Percentiles rank a stretch among this genome's conserved stretches.
Conservation (phyloP, 106 monocot genomes). For the Agapanthus africanus region DNA sequence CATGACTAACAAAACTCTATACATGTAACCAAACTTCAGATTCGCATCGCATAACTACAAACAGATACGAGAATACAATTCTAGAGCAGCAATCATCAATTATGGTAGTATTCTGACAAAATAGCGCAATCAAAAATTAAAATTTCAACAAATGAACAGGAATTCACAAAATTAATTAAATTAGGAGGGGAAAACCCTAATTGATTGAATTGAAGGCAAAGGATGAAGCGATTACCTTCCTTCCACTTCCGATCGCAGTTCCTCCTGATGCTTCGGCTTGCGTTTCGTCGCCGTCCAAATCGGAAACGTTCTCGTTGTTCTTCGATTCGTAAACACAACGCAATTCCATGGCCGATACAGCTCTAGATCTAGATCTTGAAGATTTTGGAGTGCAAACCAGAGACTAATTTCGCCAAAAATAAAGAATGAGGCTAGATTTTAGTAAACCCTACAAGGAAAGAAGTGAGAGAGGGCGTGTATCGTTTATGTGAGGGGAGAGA, state of each 20-base stretch:
- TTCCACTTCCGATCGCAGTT: slow-evolving; percentile 10
- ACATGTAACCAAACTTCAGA: too few relatives aligned
- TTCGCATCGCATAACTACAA: too few relatives aligned
- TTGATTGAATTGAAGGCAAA: background rate
- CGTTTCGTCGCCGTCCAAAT: background rate
- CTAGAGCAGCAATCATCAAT: too few relatives aligned
- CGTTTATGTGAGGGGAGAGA: background rate
- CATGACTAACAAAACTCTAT: too few relatives aligned
- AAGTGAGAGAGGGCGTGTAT: background rate
- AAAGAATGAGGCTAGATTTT: slow-evolving; percentile 1
- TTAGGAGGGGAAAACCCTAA: too few relatives aligned
- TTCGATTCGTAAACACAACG: background rate
- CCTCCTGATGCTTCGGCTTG: slow-evolving; percentile 14
- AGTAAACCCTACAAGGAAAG: slow-evolving; percentile 3
- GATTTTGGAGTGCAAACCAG: background rate
- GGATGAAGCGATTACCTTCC: slow-evolving; percentile 17
- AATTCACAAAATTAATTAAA: too few relatives aligned
- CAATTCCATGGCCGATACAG: slow-evolving; percentile 19
- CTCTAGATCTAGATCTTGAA: background rate
- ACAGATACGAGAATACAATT: too few relatives aligned
- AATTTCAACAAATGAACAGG: too few relatives aligned
- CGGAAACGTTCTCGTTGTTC: background rate
- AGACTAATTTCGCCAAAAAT: background rate
- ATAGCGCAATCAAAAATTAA: too few relatives aligned
- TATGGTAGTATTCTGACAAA: too few relatives aligned